Conservation (phyloP, 148 eudicot species). For the Nepenthes mirabilis region DNA sequence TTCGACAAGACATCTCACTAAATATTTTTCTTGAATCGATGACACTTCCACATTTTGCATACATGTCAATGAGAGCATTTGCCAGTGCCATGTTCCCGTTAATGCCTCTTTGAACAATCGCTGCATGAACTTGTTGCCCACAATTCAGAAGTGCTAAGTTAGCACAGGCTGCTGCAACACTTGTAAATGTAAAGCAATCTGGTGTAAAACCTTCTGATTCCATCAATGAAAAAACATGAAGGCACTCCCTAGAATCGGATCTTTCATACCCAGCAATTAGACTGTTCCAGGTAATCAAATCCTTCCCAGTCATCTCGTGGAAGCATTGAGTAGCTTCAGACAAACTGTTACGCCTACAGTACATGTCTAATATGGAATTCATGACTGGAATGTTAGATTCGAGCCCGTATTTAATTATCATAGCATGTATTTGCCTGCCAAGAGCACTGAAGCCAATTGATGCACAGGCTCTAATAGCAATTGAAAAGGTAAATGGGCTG, state of each 20-base stretch:
- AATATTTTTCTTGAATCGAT: slow-evolving; percentile 49
- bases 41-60: slow-evolving; percentile 81
- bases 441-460: slow-evolving; percentile 25
- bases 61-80: slow-evolving; percentile 85
- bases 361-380: slow-evolving; percentile 93
- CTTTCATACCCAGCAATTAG: slow-evolving; percentile 73
- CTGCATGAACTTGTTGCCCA: slow-evolving; percentile 72
- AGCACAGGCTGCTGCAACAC: slow-evolving; percentile 67
- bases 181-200: slow-evolving; percentile 64
- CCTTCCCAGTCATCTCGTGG: slow-evolving; percentile 45
- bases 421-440: slow-evolving; percentile 73
- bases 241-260: slow-evolving; percentile 37
- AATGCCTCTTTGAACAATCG: slow-evolving; percentile 50
- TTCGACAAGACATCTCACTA: slow-evolving; percentile 29
- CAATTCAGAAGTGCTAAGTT: slow-evolving; percentile 45
- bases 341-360: slow-evolving; percentile 44
- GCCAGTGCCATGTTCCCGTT: slow-evolving; percentile 40
- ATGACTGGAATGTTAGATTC: slow-evolving; percentile 62
- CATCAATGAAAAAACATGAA: slow-evolving; percentile 50
- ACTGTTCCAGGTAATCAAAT: slow-evolving; percentile 85
- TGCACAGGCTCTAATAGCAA: slow-evolving; percentile 75
- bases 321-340: slow-evolving; percentile 65
- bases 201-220: slow-evolving; percentile 46
- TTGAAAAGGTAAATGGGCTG: slow-evolving; percentile 55
- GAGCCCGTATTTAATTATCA: slow-evolving; percentile 51